Conservation (phyloP, 140 eudicot species). For the Ambrosia hybrid region DNA sequence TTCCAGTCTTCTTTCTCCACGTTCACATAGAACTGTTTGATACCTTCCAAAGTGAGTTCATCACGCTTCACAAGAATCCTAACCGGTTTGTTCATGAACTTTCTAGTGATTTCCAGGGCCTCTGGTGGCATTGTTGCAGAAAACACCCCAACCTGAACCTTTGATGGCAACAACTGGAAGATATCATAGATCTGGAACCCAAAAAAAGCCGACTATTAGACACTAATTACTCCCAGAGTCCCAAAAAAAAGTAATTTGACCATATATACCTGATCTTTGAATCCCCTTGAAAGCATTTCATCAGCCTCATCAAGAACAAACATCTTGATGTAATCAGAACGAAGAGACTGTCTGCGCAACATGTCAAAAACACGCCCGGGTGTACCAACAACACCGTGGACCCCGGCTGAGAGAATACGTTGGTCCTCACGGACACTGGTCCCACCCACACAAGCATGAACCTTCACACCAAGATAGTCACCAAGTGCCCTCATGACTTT, state of each 20-base stretch:
- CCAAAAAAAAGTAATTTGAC: not conserved
- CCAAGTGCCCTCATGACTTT: constrained; percentile 25
- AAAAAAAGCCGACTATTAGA: not conserved
- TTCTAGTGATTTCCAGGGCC: constrained; percentile 44
- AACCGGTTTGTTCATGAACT: constrained; percentile 53
- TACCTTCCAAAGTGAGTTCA: constrained; percentile 24
- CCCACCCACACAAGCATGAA: constrained; percentile 20
- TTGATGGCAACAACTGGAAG: constrained; percentile 44
- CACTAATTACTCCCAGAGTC: not conserved
- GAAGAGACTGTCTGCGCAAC: not conserved
- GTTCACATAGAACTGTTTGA: constrained; percentile 21
- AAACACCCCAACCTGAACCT: constrained; percentile 48
- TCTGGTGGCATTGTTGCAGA: constrained; percentile 57
- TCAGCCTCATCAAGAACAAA: constrained; percentile 44
- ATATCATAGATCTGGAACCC: constrained; percentile 45
- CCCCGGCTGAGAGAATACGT: no score
- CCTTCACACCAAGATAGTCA: constrained; percentile 29
- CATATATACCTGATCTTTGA: constrained; percentile 35
- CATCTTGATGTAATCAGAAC: constrained; percentile 39
- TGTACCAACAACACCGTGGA: no score
- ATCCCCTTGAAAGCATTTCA: constrained; percentile 54
- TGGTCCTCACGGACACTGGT: no score
- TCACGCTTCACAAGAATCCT: constrained; percentile 43
- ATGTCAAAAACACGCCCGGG: no score
- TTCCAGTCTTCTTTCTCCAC: constrained; percentile 22